phyloP scores from a whole-genome alignment of 2,329 filamentous ascomycete genomes.

The Beauveria sp. region DNA sequence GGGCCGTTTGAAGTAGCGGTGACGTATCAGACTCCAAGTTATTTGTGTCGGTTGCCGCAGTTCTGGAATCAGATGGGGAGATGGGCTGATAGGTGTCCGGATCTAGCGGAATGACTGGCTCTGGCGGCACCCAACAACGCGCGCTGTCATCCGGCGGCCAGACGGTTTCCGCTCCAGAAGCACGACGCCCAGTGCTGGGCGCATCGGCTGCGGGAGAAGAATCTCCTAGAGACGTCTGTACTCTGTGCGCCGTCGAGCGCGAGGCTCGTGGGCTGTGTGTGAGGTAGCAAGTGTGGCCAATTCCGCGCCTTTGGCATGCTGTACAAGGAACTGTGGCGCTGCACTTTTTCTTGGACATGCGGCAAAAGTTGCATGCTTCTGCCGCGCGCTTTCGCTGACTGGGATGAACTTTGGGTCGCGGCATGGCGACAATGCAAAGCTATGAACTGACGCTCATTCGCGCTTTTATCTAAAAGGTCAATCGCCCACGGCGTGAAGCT shows the following conservation, averaged over 20 bases:
- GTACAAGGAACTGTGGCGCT: conserved; percentile 40
- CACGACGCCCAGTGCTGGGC: neutral
- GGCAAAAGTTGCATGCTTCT: conserved; percentile 40
- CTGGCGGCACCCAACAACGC: neutral
- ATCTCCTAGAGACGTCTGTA: neutral
- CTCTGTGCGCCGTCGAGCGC: neutral
- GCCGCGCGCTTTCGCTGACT: conserved; percentile 40
- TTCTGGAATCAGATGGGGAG: conserved; percentile 13
- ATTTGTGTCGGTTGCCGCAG: neutral
- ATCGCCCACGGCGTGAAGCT: neutral
- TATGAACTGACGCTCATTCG: neutral
- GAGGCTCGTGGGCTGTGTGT: conserved; percentile 1
- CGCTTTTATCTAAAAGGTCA: neutral
- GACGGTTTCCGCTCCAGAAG: neutral
- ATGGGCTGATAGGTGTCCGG: conserved; percentile 10
- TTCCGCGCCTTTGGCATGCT: conserved; percentile 36
- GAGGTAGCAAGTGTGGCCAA: conserved; percentile 16
- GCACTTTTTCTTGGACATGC: conserved; percentile 43
- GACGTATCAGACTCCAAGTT: neutral
- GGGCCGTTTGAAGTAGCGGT: neutral
- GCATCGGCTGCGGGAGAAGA: neutral
- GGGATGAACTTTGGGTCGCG: conserved; percentile 42
- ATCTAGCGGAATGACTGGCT: neutral
- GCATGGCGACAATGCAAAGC: conserved; percentile 28
- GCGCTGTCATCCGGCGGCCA: neutral